A percentile compares a stretch with the other conserved stretches of the same genome.
Evolutionary conservation across 2,329 filamentous ascomycete genomes (phyloP).

Genomic region (Fusarium succisae): DNA sequence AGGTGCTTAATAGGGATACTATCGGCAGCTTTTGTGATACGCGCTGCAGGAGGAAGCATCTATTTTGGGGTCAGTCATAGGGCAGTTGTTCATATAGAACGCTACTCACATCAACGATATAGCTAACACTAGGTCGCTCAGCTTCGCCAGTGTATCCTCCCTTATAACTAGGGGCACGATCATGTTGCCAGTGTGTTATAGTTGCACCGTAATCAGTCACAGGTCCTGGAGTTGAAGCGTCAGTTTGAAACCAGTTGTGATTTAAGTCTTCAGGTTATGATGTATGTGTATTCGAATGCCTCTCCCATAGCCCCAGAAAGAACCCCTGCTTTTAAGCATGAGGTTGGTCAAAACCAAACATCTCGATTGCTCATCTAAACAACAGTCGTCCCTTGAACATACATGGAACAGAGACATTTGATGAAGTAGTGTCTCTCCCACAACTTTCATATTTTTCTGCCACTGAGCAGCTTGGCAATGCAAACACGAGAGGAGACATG

Average conservation of each 20-base stretch:
- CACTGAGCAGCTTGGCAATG: constrained; percentile 15
- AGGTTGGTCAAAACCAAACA: background rate
- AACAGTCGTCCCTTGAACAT: background rate
- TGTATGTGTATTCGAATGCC: background rate
- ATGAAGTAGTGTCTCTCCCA: background rate
- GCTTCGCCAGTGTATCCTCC: constrained; percentile 76
- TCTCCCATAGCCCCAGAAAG: background rate
- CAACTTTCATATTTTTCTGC: constrained; percentile 1
- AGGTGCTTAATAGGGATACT: constrained; percentile 94
- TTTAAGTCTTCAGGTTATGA: constrained; percentile 8
- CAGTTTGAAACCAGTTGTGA: constrained; percentile 31
- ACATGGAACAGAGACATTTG: background rate
- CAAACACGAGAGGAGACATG: background rate
- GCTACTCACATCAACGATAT: constrained; percentile 81
- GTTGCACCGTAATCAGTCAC: constrained; percentile 95
- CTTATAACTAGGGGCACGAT: constrained; percentile 75
- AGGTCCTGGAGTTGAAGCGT: constrained; percentile 66
- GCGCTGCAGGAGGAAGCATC: constrained; percentile 88
- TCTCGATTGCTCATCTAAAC: background rate
- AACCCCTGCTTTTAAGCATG: background rate
- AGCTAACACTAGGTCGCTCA: constrained; percentile 88
- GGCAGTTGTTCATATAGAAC: background rate
- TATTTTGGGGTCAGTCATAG: constrained; percentile 49
- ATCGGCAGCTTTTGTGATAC: constrained; percentile 79
- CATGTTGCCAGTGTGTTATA: constrained; percentile 89